These are phyloP conservation scores for Scortechinia acanthostroma DNA, from an alignment of 2,329 filamentous ascomycete genomes.

Conservation along the genomic window DNA sequence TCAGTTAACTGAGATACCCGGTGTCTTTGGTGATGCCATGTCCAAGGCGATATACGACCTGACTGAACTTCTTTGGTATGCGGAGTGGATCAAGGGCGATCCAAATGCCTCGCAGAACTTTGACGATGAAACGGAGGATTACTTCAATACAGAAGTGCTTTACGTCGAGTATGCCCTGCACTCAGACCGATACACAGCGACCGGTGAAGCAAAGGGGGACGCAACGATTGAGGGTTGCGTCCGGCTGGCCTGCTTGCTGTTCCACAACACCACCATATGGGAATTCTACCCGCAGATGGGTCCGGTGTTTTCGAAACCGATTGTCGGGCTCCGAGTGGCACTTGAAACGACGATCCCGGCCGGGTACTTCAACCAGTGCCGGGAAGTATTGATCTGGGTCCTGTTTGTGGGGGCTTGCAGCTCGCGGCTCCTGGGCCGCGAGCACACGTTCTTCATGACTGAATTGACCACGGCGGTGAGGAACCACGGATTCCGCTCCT, in stretches of 20 bases:
- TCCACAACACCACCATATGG: conserved; percentile 27
- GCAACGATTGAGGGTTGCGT: conserved; percentile 23
- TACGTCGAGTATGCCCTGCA: conserved; percentile 25
- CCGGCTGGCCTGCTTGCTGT: conserved; percentile 23
- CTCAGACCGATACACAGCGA: conserved; percentile 21
- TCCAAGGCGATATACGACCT: conserved; percentile 21
- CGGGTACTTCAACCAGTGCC: conserved; percentile 10
- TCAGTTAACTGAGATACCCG: conserved; percentile 10
- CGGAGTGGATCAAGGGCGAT: conserved; percentile 22
- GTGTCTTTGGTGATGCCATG: conserved; percentile 19
- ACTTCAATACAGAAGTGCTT: conserved; percentile 27
- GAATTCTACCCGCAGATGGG: conserved; percentile 23
- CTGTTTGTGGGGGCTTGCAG: conserved; percentile 23
- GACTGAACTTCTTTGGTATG: conserved; percentile 21
- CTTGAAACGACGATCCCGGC: conserved; percentile 19
- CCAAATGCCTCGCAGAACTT: conserved; percentile 8
- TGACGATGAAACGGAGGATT: conserved; percentile 22
- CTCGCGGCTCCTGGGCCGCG: conserved; percentile 10
- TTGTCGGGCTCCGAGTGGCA: conserved; percentile 18
- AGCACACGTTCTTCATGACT: conserved; percentile 19
- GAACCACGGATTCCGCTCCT: conserved; percentile 15
- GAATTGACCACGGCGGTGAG: conserved; percentile 16
- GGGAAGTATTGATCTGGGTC: conserved; percentile 21
- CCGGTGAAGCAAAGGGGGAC: conserved; percentile 20
- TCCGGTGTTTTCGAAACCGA: conserved; percentile 21